Percentiles rank a stretch among this genome's conserved stretches.
These are phyloP conservation scores for Pseudogymnoascus sp. DNA, from an alignment of 2,329 filamentous ascomycete species.

Conservation along the genomic window DNA sequence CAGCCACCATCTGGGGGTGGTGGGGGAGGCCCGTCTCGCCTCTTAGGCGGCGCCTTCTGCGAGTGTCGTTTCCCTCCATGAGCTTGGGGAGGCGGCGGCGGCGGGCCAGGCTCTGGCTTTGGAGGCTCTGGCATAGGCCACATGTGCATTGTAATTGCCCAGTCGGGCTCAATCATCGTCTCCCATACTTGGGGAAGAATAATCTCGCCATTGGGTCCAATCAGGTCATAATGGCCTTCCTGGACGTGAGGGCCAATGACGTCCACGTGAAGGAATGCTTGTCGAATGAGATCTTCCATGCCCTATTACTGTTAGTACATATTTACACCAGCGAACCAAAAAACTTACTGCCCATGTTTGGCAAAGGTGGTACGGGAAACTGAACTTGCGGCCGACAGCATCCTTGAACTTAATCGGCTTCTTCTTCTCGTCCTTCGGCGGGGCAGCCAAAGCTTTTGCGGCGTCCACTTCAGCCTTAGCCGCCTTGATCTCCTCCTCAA, in stretches of 20 bases:
- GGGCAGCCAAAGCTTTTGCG: slow-evolving; percentile 29
- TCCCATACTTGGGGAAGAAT: slow-evolving; percentile 79
- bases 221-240: slow-evolving; percentile 71
- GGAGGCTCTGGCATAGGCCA: slow-evolving; percentile 50
- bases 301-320: slow-evolving; percentile 45
- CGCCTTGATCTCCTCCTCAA: slow-evolving; percentile 23
- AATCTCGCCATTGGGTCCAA: slow-evolving; percentile 73
- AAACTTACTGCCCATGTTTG: slow-evolving; percentile 70
- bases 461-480: slow-evolving; percentile 31
- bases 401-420: slow-evolving; percentile 83
- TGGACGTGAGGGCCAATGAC: slow-evolving; percentile 68
- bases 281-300: slow-evolving; percentile 80
- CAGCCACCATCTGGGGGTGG: neutral
- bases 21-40: slow-evolving; percentile 14
- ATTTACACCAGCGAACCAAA: neutral
- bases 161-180: slow-evolving; percentile 71
- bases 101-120: slow-evolving; percentile 32
- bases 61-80: neutral
- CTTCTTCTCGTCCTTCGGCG: slow-evolving; percentile 38
- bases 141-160: slow-evolving; percentile 62
- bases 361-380: slow-evolving; percentile 81
- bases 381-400: slow-evolving; percentile 84
- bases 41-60: slow-evolving; percentile 20
- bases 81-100: neutral
- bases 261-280: slow-evolving; percentile 75